These are phyloP conservation scores for Solanum lycopersicoides DNA, from an alignment of 257 asterid species.

Conservation along the genomic window DNA sequence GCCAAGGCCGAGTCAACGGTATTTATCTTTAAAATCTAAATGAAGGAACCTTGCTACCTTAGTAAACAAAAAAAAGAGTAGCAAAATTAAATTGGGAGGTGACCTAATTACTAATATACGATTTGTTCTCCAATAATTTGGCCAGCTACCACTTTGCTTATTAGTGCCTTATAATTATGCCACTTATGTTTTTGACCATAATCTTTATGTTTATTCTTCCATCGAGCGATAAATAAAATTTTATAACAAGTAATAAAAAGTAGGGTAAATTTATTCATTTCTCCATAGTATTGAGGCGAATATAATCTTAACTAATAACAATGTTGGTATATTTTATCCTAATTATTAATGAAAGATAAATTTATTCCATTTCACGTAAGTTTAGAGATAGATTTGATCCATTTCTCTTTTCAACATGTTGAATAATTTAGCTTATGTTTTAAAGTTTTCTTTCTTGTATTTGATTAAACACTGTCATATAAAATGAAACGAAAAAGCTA, in stretches of 20 bases:
- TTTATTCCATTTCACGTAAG: neutral
- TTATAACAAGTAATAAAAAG: neutral
- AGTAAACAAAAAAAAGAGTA: neutral
- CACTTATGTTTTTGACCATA: neutral
- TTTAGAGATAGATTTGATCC: neutral
- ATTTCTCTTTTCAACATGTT: neutral
- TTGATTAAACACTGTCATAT: too few relatives aligned
- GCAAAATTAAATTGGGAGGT: constrained; percentile 10
- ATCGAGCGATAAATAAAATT: neutral
- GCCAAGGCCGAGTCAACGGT: neutral
- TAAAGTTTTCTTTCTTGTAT: neutral
- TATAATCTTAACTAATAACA: neutral
- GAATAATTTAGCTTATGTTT: neutral
- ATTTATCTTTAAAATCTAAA: neutral
- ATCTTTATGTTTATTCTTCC: neutral
- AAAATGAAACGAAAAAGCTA: neutral
- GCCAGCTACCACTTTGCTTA: neutral
- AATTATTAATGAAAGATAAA: neutral
- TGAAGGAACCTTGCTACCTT: neutral
- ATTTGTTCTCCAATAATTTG: neutral
- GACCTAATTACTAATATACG: constrained; percentile 8
- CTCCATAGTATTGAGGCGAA: too few relatives aligned
- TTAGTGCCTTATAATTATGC: neutral
- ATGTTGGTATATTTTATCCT: too few relatives aligned
- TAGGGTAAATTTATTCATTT: neutral